Percentiles rank a stretch among this genome's conserved stretches.
Conservation (phyloP, 441 rosid genomes). For the Lepidium campestre region DNA sequence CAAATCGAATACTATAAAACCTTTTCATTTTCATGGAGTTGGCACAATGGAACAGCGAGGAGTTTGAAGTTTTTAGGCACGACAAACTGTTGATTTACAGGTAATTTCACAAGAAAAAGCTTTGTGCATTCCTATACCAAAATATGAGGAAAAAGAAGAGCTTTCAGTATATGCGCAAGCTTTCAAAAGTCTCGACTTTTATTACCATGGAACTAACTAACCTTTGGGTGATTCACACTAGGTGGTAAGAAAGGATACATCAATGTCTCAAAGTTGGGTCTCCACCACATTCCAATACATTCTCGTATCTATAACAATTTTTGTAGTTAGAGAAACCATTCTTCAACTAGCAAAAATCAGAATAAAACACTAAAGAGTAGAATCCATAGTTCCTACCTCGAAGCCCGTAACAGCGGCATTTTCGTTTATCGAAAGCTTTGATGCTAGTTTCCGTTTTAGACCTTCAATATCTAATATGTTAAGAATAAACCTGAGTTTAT, state of each 20-base stretch:
- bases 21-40: constrained; percentile 67
- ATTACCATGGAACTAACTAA: constrained; percentile 11
- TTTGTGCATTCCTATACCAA: constrained; percentile 61
- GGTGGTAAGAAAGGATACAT: constrained; percentile 62
- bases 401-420: constrained; percentile 36
- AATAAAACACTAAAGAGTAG: neutral
- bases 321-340: neutral
- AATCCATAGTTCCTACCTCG: constrained; percentile 42
- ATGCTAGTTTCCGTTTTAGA: constrained; percentile 59
- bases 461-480: constrained; percentile 56
- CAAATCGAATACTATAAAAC: constrained; percentile 24
- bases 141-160: neutral
- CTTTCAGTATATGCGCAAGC: neutral
- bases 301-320: constrained; percentile 46
- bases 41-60: constrained; percentile 79
- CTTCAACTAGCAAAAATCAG: neutral
- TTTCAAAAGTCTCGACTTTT: neutral
- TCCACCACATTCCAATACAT: constrained; percentile 92
- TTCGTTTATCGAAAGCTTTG: constrained; percentile 50
- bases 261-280: constrained; percentile 64
- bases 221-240: constrained; percentile 61
- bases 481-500: neutral
- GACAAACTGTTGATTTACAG: constrained; percentile 48
- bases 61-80: constrained; percentile 71
- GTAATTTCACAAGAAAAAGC: constrained; percentile 65